Evolutionary conservation across 306 rosid genomes (phyloP), one percentile per base, ranked within the genome.

Genomic region (Betula pendula): DNA sequence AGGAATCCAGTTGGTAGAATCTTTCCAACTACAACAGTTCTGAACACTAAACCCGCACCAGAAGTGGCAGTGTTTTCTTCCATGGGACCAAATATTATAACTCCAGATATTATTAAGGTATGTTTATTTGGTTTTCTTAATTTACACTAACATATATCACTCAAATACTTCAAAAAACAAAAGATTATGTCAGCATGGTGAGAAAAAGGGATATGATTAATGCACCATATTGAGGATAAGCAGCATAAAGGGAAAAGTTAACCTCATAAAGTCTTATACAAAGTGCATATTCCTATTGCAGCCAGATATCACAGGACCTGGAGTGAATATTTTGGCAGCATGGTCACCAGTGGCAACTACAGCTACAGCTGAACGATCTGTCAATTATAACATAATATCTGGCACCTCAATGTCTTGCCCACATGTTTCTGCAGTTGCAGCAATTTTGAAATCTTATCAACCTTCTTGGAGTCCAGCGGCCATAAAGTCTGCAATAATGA

Each of bases 331-430:
- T 66, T 80, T 89, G 79, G 94, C 92, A 83, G 89, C 94, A 82
- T 92, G 94, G 91, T 87, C 97, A 68, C 97, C 91, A 2, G 75
- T 79, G 1, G 72, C 85, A 69, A 83, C 89, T 62, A 70, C 40
- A 56, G 81, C 76, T 44, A 86, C 92, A 19, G 85, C 82, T 19
- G 88, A 77, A 20, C 51, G 27, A 86, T 63, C 94, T 22, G 82
- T 85, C 10, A 3, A 85, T 77, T 89, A 84, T 63, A 86, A 91
- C 85, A 91, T 89, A 68, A 79, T 86, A 60, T 91, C 92, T 2
- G 88, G 94, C 80, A 88, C 92, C 77, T 88, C 92, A 9, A 88
- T 88, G 91, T 83, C 97, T 81, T 88, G 91, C 70, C 89, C 92
- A 27, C 87, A 91, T 78, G 82, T 85, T 71, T 78, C 92, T 15